phyloP scores from a whole-genome alignment of 768 basidiomycete genomes.

The Coprinellus aureogranulatus region DNA sequence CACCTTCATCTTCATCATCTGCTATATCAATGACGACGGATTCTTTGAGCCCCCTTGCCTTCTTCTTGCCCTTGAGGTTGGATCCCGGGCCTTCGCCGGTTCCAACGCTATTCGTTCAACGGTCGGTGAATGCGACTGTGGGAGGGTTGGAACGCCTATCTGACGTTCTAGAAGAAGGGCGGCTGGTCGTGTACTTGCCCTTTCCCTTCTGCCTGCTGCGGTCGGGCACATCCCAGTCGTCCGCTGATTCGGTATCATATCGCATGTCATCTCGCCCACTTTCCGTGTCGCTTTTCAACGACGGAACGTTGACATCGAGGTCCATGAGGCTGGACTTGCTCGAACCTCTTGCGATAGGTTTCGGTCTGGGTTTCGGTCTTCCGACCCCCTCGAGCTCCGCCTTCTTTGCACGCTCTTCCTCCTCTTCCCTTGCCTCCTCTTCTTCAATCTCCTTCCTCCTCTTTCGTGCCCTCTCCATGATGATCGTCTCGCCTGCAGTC shows the following conservation, averaged over 20 bases:
- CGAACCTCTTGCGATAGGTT: conserved; percentile 21
- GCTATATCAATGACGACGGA: no score
- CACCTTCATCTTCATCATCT: no score
- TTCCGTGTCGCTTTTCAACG: background rate
- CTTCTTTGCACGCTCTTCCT: conserved; percentile 10
- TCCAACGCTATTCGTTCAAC: no score
- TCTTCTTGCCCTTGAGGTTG: no score
- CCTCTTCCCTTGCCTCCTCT: conserved; percentile 29
- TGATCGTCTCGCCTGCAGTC: conserved; percentile 48
- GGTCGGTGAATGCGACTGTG: no score
- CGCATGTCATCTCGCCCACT: background rate
- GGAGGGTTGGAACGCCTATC: no score
- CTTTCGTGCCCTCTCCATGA: conserved; percentile 54
- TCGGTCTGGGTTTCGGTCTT: conserved; percentile 18
- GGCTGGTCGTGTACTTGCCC: no score
- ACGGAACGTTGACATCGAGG: background rate
- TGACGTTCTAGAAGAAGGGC: no score
- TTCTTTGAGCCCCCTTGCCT: no score
- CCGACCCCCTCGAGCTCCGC: conserved; percentile 11
- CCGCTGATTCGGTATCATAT: conserved; percentile 2
- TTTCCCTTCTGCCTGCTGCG: no score
- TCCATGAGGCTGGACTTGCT: conserved; percentile 16
- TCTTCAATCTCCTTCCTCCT: conserved; percentile 49
- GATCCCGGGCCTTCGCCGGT: no score
- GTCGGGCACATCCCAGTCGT: conserved; percentile 2